Evolutionary conservation across 495 filamentous ascomycete genomes (phyloP).

Genomic region (Neurospora hispaniola): DNA sequence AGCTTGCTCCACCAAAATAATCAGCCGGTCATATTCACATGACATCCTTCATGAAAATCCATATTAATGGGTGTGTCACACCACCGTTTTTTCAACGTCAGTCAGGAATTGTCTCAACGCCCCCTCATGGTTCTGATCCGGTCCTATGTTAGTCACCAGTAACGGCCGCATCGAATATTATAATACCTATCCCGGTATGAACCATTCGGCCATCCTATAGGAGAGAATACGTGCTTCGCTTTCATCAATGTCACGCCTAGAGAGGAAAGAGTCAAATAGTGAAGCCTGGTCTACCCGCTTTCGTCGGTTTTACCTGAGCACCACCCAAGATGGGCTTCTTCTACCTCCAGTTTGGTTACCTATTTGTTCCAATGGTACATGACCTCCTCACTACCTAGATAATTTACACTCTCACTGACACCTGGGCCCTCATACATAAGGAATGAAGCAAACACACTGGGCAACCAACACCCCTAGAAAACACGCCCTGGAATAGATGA

Average conservation of each 20-base stretch:
- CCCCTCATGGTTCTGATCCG: not conserved
- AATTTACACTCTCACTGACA: not conserved
- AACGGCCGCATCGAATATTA: not conserved
- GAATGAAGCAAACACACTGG: not conserved
- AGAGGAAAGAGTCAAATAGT: not conserved
- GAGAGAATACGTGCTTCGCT: not conserved
- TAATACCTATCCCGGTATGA: not conserved
- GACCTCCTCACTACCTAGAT: not conserved
- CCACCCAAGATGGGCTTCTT: not conserved
- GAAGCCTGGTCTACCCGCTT: no score
- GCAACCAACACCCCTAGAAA: not conserved
- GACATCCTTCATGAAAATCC: not conserved
- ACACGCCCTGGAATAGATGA: not conserved
- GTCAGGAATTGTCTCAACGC: not conserved
- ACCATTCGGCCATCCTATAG: not conserved
- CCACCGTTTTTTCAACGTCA: not conserved
- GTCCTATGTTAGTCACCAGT: not conserved
- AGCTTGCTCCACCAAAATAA: not conserved
- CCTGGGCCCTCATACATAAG: not conserved
- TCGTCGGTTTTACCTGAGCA: not conserved
- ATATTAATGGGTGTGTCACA: not conserved
- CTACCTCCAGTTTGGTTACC: not conserved
- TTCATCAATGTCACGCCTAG: not conserved
- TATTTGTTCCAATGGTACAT: not conserved
- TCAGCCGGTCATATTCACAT: not conserved